Evolutionary conservation across 345 rosid genomes (phyloP), one percentile per base, ranked within the genome.

Genomic region (Melaleuca alternifolia): DNA sequence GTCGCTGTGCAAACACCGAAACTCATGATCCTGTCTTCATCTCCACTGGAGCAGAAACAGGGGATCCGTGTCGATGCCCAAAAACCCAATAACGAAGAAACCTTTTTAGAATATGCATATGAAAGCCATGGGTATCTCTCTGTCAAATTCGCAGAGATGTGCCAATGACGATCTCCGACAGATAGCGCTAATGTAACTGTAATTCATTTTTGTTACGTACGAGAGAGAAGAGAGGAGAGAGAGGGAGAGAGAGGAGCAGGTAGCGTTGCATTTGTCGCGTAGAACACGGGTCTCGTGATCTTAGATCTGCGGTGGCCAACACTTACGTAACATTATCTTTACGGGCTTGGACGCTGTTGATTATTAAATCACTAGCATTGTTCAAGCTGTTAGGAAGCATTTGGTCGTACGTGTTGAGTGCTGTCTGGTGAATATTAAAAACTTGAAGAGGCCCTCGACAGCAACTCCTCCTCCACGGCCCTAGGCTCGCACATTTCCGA

Each of bases 401-500:
- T 57, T 57, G 33, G 65, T 5, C 33, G 30, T 2, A 11, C 11
- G 1, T 0, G 18, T 7, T 0, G 46, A 65, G 46, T 6, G 12
- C 12, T 16, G 44, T 41, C 41, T 41, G 41, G 41, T 41, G 41
- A 41, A 2, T 41, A 41, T 41, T 2, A 41, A 41, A 41, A 41
- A 41, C 41, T 41, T 41, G 41, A 41, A 41, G 41, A 41, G 41
- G 77, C 6, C 7, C 23, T 65, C 41, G 4, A 30, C 41, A 28
- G 7, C 41, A 62, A 13, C 14, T 14, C 18, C 20, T 62, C 76
- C 76, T 41, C 41, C 41, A 4, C 41, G 41, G 41, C 41, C 41
- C 12, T 56, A 56, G 28, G 10, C 24, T 18, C 56, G 23, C 56
- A 18, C 7, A 8, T 18, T 20, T 23, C 21, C 41, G 41, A 41